Conservation (phyloP, 2,329 filamentous ascomycete species). For the Mariannaea sp. region DNA sequence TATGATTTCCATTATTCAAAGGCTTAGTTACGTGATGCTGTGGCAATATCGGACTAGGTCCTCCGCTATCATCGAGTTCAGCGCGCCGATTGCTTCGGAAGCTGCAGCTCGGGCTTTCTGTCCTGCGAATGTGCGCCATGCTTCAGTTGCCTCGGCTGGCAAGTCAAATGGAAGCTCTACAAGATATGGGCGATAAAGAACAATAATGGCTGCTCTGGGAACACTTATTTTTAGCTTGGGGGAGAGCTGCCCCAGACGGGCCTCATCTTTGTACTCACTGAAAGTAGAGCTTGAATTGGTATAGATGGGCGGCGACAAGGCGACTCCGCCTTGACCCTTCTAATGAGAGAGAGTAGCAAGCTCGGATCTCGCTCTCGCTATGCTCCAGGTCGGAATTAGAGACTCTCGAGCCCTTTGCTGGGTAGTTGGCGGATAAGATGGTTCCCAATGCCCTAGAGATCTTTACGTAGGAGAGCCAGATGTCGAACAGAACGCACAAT, state of each 20-base stretch:
- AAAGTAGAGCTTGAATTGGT: slow-evolving; percentile 13
- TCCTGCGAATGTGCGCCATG: neutral
- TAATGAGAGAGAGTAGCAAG: neutral
- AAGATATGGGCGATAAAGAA: slow-evolving; percentile 10
- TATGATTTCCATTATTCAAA: no score
- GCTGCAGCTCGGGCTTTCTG: slow-evolving; percentile 9
- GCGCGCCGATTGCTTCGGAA: slow-evolving; percentile 5
- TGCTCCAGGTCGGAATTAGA: neutral
- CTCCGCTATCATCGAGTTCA: slow-evolving; percentile 14
- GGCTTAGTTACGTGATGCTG: slow-evolving; percentile 9
- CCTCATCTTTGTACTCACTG: neutral
- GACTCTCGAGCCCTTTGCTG: neutral
- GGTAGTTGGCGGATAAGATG: slow-evolving; percentile 8
- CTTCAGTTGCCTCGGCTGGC: neutral
- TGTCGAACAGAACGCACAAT: neutral
- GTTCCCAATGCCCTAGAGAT: neutral
- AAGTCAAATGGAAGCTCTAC: neutral
- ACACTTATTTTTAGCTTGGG: no score
- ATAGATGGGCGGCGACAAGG: slow-evolving; percentile 5
- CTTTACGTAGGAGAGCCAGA: slow-evolving; percentile 3
- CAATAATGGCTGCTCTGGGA: slow-evolving; percentile 1
- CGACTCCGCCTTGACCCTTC: neutral
- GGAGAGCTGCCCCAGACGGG: no score
- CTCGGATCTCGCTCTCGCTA: slow-evolving; percentile 2
- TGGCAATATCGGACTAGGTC: slow-evolving; percentile 7